Conservation (phyloP, 2,329 filamentous ascomycete genomes). For the Taxawa tesnikishii region DNA sequence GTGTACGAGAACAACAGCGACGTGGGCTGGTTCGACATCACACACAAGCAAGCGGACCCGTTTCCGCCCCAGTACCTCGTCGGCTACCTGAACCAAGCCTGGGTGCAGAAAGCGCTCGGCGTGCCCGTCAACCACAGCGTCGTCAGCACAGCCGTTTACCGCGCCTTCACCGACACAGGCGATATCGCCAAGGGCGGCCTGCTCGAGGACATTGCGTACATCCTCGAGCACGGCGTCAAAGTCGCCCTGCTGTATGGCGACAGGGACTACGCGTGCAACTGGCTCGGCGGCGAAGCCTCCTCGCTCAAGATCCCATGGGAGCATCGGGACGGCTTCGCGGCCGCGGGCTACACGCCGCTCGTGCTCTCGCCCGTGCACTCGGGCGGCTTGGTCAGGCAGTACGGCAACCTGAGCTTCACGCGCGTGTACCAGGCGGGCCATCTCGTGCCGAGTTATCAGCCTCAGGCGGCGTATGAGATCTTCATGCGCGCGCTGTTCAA, state of each 20-base stretch:
- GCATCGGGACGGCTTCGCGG: constrained; percentile 29
- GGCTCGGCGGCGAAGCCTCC: constrained; percentile 43
- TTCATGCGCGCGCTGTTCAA: constrained; percentile 23
- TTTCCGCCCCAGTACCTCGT: constrained; percentile 34
- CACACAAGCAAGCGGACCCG: constrained; percentile 24
- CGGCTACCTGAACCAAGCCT: constrained; percentile 44
- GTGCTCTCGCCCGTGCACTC: constrained; percentile 14
- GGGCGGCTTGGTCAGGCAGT: constrained; percentile 20
- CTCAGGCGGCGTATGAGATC: constrained; percentile 24
- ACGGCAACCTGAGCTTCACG: constrained; percentile 28
- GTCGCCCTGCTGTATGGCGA: constrained; percentile 62
- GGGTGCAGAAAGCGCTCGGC: constrained; percentile 46
- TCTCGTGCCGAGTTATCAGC: constrained; percentile 25
- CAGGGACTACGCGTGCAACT: constrained; percentile 45
- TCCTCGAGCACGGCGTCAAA: constrained; percentile 32
- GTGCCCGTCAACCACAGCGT: constrained; percentile 29
- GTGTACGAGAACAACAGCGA: constrained; percentile 31
- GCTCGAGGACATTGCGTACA: constrained; percentile 24
- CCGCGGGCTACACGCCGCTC: constrained; percentile 34
- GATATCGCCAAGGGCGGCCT: constrained; percentile 29
- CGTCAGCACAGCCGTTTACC: constrained; percentile 27
- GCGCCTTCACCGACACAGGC: constrained; percentile 23
- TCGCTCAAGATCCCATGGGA: constrained; percentile 37
- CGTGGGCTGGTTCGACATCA: constrained; percentile 46
- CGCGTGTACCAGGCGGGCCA: constrained; percentile 41